A percentile compares a stretch with the other conserved stretches of the same genome.
These are phyloP conservation scores for Alternaria ethzedia DNA, from an alignment of 2,329 filamentous ascomycete genomes.

Conservation along the genomic window DNA sequence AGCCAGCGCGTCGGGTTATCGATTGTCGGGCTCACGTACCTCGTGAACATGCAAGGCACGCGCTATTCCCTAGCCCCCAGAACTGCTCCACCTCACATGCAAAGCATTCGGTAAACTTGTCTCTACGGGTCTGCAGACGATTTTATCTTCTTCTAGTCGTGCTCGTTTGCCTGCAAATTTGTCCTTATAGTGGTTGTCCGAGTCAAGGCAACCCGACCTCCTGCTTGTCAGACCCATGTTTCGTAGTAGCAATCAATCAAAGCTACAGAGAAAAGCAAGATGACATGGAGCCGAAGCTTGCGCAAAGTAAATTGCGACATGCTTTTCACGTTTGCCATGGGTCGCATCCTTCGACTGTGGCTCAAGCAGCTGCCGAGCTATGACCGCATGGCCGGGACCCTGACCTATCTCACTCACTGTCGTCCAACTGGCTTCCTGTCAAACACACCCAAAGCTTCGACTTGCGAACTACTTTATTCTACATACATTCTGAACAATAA, in stretches of 20 bases:
- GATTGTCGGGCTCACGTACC: conserved; percentile 15
- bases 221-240: not conserved
- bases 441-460: not conserved
- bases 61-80: conserved; percentile 4
- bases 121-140: not conserved
- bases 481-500: not conserved
- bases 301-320: not conserved
- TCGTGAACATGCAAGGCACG: conserved; percentile 11
- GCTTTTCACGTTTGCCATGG: not conserved
- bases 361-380: conserved; percentile 19
- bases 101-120: not conserved
- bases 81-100: not conserved
- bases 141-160: not conserved
- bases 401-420: conserved; percentile 3
- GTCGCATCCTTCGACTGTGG: not conserved
- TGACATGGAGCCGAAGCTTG: not conserved
- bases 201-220: not conserved
- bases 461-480: not conserved
- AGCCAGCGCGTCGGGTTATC: conserved; percentile 22
- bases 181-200: not conserved
- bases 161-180: not conserved
- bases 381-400: conserved; percentile 23
- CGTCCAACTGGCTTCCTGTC: conserved; percentile 7
- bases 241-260: not conserved
- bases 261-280: not conserved